Evolutionary conservation across 2,329 filamentous ascomycete species (phyloP).

Genomic region (Aspergillus vadensis): DNA sequence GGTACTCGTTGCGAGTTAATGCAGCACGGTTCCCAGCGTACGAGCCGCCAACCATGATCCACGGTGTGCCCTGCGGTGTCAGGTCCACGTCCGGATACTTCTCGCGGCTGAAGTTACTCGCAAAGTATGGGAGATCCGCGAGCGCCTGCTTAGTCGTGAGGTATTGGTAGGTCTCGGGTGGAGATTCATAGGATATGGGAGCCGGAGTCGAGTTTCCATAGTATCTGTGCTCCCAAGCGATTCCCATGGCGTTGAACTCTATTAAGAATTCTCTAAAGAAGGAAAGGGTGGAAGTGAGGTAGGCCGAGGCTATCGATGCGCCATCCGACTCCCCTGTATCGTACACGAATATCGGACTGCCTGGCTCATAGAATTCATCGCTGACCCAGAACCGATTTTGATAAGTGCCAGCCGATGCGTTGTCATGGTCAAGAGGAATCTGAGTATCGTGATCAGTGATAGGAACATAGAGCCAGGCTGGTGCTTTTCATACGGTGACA

Average conservation of each 20-base stretch:
- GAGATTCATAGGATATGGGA: slow-evolving; percentile 37
- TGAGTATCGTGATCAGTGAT: slow-evolving; percentile 7
- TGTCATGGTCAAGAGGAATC: slow-evolving; percentile 37
- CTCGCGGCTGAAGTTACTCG: slow-evolving; percentile 40
- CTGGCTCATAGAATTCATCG: slow-evolving; percentile 55
- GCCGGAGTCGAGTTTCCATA: slow-evolving; percentile 47
- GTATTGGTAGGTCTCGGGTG: slow-evolving; percentile 44
- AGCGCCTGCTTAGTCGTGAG: slow-evolving; percentile 48
- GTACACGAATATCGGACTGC: slow-evolving; percentile 55
- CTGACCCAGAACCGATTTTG: slow-evolving; percentile 59
- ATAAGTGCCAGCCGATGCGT: slow-evolving; percentile 51
- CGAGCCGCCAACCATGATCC: slow-evolving; percentile 51
- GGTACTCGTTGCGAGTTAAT: slow-evolving; percentile 47
- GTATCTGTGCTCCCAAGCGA: slow-evolving; percentile 48
- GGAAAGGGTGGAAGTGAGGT: slow-evolving; percentile 18
- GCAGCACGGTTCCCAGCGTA: slow-evolving; percentile 49
- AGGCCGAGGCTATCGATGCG: slow-evolving; percentile 18
- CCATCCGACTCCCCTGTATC: slow-evolving; percentile 51
- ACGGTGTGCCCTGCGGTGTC: slow-evolving; percentile 45
- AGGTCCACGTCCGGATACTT: slow-evolving; percentile 38
- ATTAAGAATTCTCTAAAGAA: slow-evolving; percentile 36
- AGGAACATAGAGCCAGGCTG: not conserved
- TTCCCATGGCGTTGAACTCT: slow-evolving; percentile 42
- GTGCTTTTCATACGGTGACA: not conserved
- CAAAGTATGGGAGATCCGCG: slow-evolving; percentile 50